Base-by-base conservation (phyloP, 1,284 basidiomycete species). In the Ganoderma leucocontextum region DNA sequence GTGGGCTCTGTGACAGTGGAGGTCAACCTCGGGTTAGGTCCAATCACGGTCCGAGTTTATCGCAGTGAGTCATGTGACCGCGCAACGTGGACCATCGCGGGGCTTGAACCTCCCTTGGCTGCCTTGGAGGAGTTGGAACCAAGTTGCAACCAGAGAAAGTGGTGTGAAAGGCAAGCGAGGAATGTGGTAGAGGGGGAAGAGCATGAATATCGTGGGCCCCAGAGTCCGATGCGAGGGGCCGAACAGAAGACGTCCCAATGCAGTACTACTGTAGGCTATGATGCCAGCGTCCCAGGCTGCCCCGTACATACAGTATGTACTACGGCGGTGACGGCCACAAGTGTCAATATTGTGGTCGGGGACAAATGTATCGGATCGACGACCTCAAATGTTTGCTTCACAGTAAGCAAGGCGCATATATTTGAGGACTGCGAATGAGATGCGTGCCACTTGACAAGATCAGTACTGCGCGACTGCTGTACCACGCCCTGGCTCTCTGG, bases 41-140 rank as follows among this genome's bases (percentile, higher is more conserved):
- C 52, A 55, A 55, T 55, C 52, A 35, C 25, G 33, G 12, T 35
- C 62, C 60, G 60, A 55, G 58, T 65, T 65, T 64, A 62, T 35
- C 52, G 39, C 64, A 29, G n/a, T 35, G 39, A 17, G 53, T 67
- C 71, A 70, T 44, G 69, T 70, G 71, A 70, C 53, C 71, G 69
- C 62, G 65, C 63, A 42, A 63, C 64, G 44, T 19, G 15, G 22
- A 42, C 1, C 60, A 58, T 65, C 42, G 44, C 63, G 39, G 60
- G 41, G 42, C 12, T 47, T 47, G 44, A 47, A 47, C 19, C 6
- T 47, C n/a, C 44, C 15, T 22, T 10, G n/a, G 9, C 8, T 22
- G 44, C 5, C 44, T 33, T 33, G 25, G n/a, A 47, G 44, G n/a
- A 47, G 44, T 10, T 22, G 44, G 15, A 47, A 47, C 22, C 44